Base-by-base conservation (phyloP, 1,139 yeast species). In the Yamadazyma dushanensis region DNA sequence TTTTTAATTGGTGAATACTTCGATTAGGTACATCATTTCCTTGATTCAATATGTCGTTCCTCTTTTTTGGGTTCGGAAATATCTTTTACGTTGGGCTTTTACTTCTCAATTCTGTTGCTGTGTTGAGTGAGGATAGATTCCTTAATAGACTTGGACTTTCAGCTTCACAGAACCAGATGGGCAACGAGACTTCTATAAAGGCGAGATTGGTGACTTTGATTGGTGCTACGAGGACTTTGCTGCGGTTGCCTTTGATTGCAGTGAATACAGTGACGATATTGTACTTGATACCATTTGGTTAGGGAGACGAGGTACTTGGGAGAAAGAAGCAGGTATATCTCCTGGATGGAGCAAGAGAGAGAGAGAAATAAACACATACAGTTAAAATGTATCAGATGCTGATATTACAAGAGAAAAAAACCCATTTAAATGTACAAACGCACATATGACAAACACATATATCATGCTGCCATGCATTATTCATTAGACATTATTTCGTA, bases 41-140 rank as follows among this genome's bases (percentile, higher is more conserved):
- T 8, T 8, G 20, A 14, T 19, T 10, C n/a, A 38, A 11, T 11
- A 39, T 39, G 43, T 38, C 40, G 10, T 30, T 39, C 14, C 35
- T 41, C 31, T 68, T 70, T 74, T 70, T 70, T 54, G 76, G 76
- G 22, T 54, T 70, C 35, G 75, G 76, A 3, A 70, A 67, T 45
- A 51, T 70, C 26, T 52, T 70, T 26, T 70, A 70, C 51, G 67
- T 69, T 36, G 56, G 65, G 10, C 56, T 70, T 17, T 57, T 70
- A 30, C 49, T 65, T 17, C 61, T 68, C 22, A 70, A 70, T 45
- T 75, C 75, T 1, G 62, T 70, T 18, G 76, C 76, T 1, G 70
- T 70, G 16, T 61, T 70, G 35, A 69, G 76, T 39, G 76, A 70
- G 41, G 76, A 70, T 47, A 53, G 76, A 31, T 70, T 70, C 43